These are phyloP conservation scores for Pichia sp. DNA, from an alignment of 1,139 yeast species.

Conservation along the genomic window DNA sequence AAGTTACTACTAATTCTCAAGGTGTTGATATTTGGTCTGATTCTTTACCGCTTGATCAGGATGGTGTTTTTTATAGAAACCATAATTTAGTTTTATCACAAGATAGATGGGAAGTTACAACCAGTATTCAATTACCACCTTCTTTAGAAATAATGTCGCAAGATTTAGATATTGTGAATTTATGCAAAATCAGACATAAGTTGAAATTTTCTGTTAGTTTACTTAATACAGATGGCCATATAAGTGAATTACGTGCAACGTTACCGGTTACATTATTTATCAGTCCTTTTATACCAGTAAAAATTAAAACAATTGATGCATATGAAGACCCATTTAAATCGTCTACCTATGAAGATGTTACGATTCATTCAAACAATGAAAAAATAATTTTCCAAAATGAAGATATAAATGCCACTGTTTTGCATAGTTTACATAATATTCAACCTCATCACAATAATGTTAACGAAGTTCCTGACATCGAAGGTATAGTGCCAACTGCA, in stretches of 20 bases:
- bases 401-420: constrained; percentile 6
- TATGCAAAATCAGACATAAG: constrained; percentile 61
- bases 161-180: constrained; percentile 62
- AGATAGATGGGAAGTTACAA: constrained; percentile 75
- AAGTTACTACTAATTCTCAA: constrained; percentile 30
- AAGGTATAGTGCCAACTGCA: constrained; percentile 10
- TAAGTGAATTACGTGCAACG: constrained; percentile 63
- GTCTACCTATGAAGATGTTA: constrained; percentile 25
- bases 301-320: constrained; percentile 38
- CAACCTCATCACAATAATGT: constrained; percentile 7
- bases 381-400: constrained; percentile 23
- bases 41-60: constrained; percentile 25
- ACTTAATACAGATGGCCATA: constrained; percentile 33
- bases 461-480: constrained; percentile 2
- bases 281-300: constrained; percentile 74
- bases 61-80: constrained; percentile 28
- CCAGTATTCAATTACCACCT: constrained; percentile 59
- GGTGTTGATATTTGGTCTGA: constrained; percentile 31
- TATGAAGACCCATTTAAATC: constrained; percentile 23
- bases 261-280: constrained; percentile 59
- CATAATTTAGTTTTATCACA: constrained; percentile 32
- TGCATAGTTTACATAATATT: constrained; percentile 3
- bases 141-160: constrained; percentile 72
- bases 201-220: constrained; percentile 36
- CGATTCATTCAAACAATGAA: constrained; percentile 24